These are phyloP conservation scores for Hamamelis virginiana DNA, from an alignment of 164 flowering plant species.

Conservation along the genomic window DNA sequence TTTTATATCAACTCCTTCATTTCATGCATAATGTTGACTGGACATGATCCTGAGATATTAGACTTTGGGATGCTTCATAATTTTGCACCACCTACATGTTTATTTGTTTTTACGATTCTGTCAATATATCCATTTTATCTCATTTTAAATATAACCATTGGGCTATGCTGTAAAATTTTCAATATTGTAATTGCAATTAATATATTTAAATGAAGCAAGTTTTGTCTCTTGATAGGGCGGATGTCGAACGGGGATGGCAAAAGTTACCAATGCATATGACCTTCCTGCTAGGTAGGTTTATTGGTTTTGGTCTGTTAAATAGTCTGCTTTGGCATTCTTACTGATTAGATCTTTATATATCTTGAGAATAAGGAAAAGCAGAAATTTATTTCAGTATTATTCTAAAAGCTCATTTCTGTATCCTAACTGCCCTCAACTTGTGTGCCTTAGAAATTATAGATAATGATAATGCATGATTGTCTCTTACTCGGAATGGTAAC, in stretches of 20 bases:
- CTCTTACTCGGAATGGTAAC: too few species aligned
- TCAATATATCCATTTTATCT: too few species aligned
- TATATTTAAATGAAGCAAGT: not conserved
- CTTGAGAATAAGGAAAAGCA: too few species aligned
- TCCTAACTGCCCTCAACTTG: not conserved
- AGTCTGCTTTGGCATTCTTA: not conserved
- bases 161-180: not conserved
- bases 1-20: not conserved
- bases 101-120: not conserved
- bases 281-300: slow-evolving; percentile 89
- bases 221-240: slow-evolving; percentile 69
- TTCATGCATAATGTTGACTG: not conserved
- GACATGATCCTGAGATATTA: not conserved
- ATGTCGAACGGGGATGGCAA: slow-evolving; percentile 98
- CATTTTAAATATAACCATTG: too few species aligned
- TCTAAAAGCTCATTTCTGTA: too few species aligned
- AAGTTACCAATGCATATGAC: slow-evolving; percentile 95
- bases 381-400: too few species aligned
- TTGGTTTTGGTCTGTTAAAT: not conserved
- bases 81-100: not conserved
- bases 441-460: not conserved
- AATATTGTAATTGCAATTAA: not conserved
- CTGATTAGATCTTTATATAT: too few species aligned
- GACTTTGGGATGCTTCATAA: not conserved
- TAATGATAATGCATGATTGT: not conserved